phyloP scores from a whole-genome alignment of 164 flowering plant genomes.

The Macadamia integrifolia region DNA sequence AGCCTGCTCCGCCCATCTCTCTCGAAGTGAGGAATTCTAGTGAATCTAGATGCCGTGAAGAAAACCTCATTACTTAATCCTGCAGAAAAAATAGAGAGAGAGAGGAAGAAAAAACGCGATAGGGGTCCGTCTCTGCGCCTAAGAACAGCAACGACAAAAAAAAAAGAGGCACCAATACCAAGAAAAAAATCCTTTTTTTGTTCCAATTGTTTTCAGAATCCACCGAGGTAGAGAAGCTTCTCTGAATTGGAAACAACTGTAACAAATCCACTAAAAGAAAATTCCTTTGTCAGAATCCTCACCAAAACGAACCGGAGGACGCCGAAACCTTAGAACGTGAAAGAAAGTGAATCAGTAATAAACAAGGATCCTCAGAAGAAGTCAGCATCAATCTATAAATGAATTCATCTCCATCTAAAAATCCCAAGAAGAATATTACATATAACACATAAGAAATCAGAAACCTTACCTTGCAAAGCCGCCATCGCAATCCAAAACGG shows the following conservation, averaged over 20 bases:
- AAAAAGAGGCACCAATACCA: not conserved
- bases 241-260: too few relatives aligned
- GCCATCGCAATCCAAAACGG: too few relatives aligned
- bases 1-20: slow-evolving; percentile 25
- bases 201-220: too few relatives aligned
- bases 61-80: slow-evolving; percentile 13
- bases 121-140: slow-evolving; percentile 20
- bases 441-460: slow-evolving; percentile 1
- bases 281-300: slow-evolving; percentile 26
- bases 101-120: slow-evolving; percentile 14
- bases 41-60: slow-evolving; percentile 12
- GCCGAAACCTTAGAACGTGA: slow-evolving; percentile 31
- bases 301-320: slow-evolving; percentile 40
- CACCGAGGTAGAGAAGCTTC: too few relatives aligned
- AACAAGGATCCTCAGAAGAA: slow-evolving; percentile 2
- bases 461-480: too few relatives aligned
- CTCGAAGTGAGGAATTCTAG: not conserved
- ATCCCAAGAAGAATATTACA: slow-evolving; percentile 10
- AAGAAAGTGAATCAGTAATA: slow-evolving; percentile 23
- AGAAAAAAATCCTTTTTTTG: too few relatives aligned
- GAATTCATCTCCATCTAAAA: slow-evolving; percentile 12
- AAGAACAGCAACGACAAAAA: slow-evolving; percentile 12
- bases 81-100: slow-evolving; percentile 26
- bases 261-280: not conserved
- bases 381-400: not conserved